Percentiles rank a stretch among this genome's conserved stretches.
Conservation (phyloP, 1,284 basidiomycete species). For the Bjerkandera adusta region DNA sequence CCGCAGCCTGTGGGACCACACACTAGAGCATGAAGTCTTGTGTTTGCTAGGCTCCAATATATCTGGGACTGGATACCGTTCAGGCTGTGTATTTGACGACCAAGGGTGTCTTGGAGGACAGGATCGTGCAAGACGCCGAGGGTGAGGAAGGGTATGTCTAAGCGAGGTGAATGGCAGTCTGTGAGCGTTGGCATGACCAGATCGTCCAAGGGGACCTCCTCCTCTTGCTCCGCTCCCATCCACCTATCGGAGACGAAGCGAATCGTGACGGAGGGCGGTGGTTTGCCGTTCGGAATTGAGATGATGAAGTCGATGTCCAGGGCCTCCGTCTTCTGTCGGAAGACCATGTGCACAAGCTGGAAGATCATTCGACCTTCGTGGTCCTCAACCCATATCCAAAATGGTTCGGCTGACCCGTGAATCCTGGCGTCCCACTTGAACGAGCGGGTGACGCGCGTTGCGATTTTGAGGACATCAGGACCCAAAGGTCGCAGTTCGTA, state of each 20-base stretch:
- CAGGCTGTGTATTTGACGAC: constrained; percentile 52
- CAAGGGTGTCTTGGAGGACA: constrained; percentile 45
- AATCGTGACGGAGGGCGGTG: constrained; percentile 64
- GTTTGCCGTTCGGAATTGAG: constrained; percentile 58
- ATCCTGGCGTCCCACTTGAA: constrained; percentile 87
- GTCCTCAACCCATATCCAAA: constrained; percentile 97
- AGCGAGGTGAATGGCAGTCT: constrained; percentile 61
- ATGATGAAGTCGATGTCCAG: constrained; percentile 82
- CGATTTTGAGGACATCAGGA: constrained; percentile 81
- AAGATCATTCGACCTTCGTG: constrained; percentile 77
- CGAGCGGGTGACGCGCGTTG: constrained; percentile 58
- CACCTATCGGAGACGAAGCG: constrained; percentile 90
- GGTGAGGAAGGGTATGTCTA: constrained; percentile 83
- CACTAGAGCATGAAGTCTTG: constrained; percentile 71
- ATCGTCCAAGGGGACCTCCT: constrained; percentile 61
- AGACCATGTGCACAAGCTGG: constrained; percentile 74
- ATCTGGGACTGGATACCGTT: constrained; percentile 91
- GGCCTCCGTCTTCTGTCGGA: constrained; percentile 62
- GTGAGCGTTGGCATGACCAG: constrained; percentile 78
- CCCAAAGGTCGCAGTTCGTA: constrained; percentile 81
- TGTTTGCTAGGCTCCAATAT: constrained; percentile 83
- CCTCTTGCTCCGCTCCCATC: constrained; percentile 87
- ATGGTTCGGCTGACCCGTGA: constrained; percentile 82
- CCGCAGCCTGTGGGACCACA: constrained; percentile 83
- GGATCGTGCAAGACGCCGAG: constrained; percentile 51